Conservation (phyloP, 257 asterid genomes). For the Eustoma russellianum region DNA sequence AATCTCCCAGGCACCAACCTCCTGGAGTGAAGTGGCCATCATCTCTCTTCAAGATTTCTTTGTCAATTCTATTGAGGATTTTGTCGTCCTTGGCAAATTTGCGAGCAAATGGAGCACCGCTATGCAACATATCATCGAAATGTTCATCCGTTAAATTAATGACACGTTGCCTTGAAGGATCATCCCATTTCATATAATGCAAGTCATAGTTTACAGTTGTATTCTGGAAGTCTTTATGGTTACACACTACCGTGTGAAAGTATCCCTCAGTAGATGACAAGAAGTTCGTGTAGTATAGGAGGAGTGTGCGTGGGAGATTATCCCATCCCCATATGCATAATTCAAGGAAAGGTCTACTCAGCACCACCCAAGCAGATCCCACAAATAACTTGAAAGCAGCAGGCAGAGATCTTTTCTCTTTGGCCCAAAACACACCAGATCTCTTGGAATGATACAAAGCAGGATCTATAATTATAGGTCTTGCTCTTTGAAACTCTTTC, state of each 20-base stretch:
- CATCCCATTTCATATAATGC: slow-evolving; percentile 76
- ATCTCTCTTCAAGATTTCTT: slow-evolving; percentile 38
- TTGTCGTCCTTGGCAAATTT: slow-evolving; percentile 43
- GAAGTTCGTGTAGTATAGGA: slow-evolving; percentile 88
- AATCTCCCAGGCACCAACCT: slow-evolving; percentile 66
- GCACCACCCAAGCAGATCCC: slow-evolving; percentile 76
- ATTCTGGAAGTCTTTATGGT: slow-evolving; percentile 85
- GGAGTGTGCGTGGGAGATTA: slow-evolving; percentile 91
- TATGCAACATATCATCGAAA: slow-evolving; percentile 61
- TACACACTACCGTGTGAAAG: slow-evolving; percentile 82
- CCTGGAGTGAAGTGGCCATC: slow-evolving; percentile 45
- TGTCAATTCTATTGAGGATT: slow-evolving; percentile 52
- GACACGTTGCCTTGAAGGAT: slow-evolving; percentile 54
- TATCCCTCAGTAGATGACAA: slow-evolving; percentile 80
- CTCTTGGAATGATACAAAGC: slow-evolving; percentile 78
- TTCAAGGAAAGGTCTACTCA: slow-evolving; percentile 75
- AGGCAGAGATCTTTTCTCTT: slow-evolving; percentile 81
- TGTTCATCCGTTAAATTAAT: slow-evolving; percentile 39
- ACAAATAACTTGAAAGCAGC: slow-evolving; percentile 84
- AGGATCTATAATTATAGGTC: slow-evolving; percentile 85
- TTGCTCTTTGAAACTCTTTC: slow-evolving; percentile 89
- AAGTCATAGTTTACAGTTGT: slow-evolving; percentile 87
- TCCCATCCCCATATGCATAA: slow-evolving; percentile 99
- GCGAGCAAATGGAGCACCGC: slow-evolving; percentile 80
- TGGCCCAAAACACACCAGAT: slow-evolving; percentile 97